Evolutionary conservation across 139 green algal species (phyloP).

Genomic region (Chlorella sp.): DNA sequence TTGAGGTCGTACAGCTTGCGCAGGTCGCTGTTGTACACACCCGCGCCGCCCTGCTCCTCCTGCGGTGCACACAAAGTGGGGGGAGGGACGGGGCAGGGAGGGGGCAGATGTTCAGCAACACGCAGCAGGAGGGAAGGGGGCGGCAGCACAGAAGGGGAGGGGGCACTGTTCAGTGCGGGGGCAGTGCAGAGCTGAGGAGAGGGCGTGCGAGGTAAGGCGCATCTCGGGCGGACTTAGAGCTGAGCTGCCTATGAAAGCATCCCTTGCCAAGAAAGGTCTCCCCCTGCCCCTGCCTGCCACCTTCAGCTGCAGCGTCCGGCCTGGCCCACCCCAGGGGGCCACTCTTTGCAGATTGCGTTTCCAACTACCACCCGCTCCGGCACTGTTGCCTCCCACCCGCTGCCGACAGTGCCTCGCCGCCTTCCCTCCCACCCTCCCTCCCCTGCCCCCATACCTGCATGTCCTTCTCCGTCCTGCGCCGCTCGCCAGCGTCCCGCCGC

Average conservation of each 20-base stretch:
- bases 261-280: too few relatives aligned
- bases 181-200: neutral
- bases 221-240: neutral
- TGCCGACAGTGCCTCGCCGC: neutral
- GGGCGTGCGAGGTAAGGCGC: neutral
- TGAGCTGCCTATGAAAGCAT: too few relatives aligned
- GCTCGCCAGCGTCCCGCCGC: conserved; percentile 49
- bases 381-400: neutral
- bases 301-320: too few relatives aligned
- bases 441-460: conserved; percentile 43
- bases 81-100: neutral
- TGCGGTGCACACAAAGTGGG: conserved; percentile 50
- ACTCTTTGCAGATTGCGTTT: neutral
- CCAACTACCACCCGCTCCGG: neutral
- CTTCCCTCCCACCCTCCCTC: neutral
- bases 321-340: too few relatives aligned
- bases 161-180: neutral
- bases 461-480: conserved; percentile 72
- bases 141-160: neutral
- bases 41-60: conserved; percentile 93
- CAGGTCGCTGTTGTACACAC: conserved; percentile 93
- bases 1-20: conserved; percentile 90
- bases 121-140: neutral
- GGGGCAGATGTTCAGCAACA: neutral
- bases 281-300: neutral